Percentiles rank a stretch among this genome's conserved stretches.
These are phyloP conservation scores for Cordyceps tenuipes DNA, from an alignment of 2,329 filamentous ascomycete species.

Conservation along the genomic window DNA sequence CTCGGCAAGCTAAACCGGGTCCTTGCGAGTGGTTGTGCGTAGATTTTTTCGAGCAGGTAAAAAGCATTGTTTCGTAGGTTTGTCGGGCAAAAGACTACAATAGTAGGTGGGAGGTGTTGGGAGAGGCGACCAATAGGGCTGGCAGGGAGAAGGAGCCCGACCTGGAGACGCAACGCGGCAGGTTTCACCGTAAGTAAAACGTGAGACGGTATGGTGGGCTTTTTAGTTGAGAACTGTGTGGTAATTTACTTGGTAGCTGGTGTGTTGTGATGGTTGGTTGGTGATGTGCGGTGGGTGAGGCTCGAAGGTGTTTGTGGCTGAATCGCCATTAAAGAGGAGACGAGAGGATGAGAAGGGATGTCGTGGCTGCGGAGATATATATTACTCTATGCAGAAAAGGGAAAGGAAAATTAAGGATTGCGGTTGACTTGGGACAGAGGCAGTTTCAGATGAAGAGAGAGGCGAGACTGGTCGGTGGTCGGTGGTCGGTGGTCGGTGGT, in stretches of 20 bases:
- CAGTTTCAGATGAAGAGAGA: neutral
- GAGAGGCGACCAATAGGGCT: neutral
- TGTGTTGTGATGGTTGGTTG: no score
- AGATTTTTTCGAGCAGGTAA: neutral
- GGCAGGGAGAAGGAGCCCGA: neutral
- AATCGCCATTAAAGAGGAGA: neutral
- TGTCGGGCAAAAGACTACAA: neutral
- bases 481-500: neutral
- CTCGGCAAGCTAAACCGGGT: neutral
- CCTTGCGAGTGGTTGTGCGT: neutral
- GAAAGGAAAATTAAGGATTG: neutral
- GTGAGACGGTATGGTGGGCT: neutral
- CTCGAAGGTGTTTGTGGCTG: neutral
- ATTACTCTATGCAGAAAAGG: no score
- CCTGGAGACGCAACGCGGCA: slow-evolving; percentile 1
- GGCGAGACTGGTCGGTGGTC: no score
- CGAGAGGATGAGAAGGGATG: neutral
- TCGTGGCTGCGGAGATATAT: neutral
- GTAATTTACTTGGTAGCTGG: no score
- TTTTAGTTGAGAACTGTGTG: neutral
- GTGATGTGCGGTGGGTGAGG: neutral
- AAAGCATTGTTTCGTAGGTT: neutral
- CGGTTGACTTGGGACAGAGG: neutral
- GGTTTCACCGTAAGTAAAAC: slow-evolving; percentile 1
- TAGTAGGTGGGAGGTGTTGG: no score